Evolutionary conservation across 176 grass and related monocot genomes (phyloP).

Genomic region (Raddia guianensis): DNA sequence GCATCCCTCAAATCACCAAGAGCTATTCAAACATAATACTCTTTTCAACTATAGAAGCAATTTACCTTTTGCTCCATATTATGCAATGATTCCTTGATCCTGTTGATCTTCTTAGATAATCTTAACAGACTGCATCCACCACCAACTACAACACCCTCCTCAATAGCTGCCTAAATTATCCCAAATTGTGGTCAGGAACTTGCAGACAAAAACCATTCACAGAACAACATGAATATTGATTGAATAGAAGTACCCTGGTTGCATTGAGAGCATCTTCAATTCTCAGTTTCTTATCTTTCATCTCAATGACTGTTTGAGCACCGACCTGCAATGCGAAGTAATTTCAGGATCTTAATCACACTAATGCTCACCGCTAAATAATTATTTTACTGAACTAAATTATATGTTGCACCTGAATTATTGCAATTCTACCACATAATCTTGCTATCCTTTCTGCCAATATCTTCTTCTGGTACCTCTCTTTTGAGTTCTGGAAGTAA

Average conservation of each 20-base stretch:
- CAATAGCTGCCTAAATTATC: slow-evolving; percentile 80
- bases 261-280: slow-evolving; percentile 95
- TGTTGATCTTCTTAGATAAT: slow-evolving; percentile 77
- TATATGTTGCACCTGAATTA: slow-evolving; percentile 69
- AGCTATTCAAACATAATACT: neutral
- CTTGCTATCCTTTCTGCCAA: slow-evolving; percentile 92
- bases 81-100: slow-evolving; percentile 74
- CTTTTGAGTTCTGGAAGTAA: slow-evolving; percentile 60
- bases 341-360: slow-evolving; percentile 34
- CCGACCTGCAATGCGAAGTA: slow-evolving; percentile 61
- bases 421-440: slow-evolving; percentile 79
- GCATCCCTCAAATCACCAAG: neutral
- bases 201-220: slow-evolving; percentile 19
- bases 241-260: slow-evolving; percentile 65
- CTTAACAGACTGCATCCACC: slow-evolving; percentile 92
- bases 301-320: slow-evolving; percentile 88
- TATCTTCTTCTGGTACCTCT: slow-evolving; percentile 87
- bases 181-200: slow-evolving; percentile 1
- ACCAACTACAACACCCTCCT: slow-evolving; percentile 96
- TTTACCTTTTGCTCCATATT: slow-evolving; percentile 87
- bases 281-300: slow-evolving; percentile 97
- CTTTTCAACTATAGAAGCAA: slow-evolving; percentile 10
- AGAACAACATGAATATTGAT: slow-evolving; percentile 14
- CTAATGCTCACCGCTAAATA: slow-evolving; percentile 1
- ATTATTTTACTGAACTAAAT: slow-evolving; percentile 14